Evolutionary conservation across 164 flowering plant species (phyloP).

Genomic region (Paratinospora sagittata): DNA sequence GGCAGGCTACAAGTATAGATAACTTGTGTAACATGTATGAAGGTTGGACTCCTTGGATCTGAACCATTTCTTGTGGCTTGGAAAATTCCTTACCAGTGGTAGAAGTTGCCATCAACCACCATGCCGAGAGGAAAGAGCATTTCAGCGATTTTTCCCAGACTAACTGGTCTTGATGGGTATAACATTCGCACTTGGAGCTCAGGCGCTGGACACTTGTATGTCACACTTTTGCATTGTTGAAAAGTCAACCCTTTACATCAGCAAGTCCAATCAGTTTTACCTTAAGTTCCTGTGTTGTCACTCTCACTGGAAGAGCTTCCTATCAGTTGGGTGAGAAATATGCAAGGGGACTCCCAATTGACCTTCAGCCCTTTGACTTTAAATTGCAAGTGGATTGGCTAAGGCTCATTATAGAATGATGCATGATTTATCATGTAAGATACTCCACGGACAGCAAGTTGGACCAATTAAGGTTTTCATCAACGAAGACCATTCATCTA

Average conservation of each 20-base stretch:
- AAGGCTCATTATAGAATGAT: neutral
- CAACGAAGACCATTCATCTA: neutral
- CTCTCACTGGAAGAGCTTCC: conserved; percentile 1
- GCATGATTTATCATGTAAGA: neutral
- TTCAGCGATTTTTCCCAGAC: neutral
- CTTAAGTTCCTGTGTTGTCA: neutral
- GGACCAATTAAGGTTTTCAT: neutral
- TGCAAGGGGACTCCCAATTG: neutral
- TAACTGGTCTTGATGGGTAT: neutral
- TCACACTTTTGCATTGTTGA: neutral
- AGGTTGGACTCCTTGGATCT: conserved; percentile 99
- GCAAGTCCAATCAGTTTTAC: neutral
- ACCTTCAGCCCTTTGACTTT: neutral
- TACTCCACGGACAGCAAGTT: neutral
- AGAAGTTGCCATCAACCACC: conserved; percentile 1
- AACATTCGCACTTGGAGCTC: neutral
- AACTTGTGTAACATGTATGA: conserved; percentile 98
- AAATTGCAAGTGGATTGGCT: neutral
- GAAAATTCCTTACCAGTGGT: neutral
- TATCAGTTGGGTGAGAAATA: neutral
- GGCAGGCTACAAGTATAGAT: conserved; percentile 85
- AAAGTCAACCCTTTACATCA: neutral
- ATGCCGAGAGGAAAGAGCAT: neutral
- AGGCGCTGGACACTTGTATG: neutral
- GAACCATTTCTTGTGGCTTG: conserved; percentile 20